Base-by-base conservation (phyloP, 805 yeast species). In the Wickerhamomyces sydowiorum region DNA sequence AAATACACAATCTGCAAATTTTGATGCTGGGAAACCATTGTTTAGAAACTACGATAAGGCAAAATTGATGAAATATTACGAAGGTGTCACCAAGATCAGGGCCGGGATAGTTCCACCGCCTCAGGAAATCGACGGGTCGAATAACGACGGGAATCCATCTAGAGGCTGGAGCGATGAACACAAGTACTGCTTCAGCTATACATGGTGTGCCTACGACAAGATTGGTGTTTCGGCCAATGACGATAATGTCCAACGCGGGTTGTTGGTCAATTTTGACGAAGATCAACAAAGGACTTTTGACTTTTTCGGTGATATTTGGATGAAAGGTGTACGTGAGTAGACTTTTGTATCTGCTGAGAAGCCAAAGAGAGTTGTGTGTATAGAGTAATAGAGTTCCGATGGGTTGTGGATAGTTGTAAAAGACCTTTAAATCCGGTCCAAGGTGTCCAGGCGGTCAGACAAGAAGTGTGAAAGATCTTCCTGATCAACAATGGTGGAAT, bases 131-230 rank as follows among this genome's bases (percentile, higher is more conserved):
- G 44, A 43, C 9, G 47, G 56, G 19, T 44, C 46, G 2, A 63
- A 66, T 37, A 45, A 37, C 1, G 46, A 43, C 3, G 64, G 53
- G 0, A 68, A 69, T 41, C 70, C 71, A n/a, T 52, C 52, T 21
- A 51, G 50, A 38, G 69, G 65, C 1, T 69, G 75, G 74, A 51
- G 43, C 14, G 54, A 56, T 37, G 53, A 45, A 53, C 52, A 35
- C 59, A 66, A 49, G 38, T 58, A 52, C 36, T 72, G 78, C 48
- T 46, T 53, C 27, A 53, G 61, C 15, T 70, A 71, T 50, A 57
- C 67, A 13, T 72, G 75, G 75, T 72, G 77, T 58, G 76, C 72
- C 1, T 69, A 69, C 46, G 62, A 65, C n/a, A n/a, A n/a, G n/a
- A n/a, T n/a, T 18, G 52, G 52, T 30, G 53, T 69, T 31, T 74